Percentiles rank a stretch among this genome's conserved stretches.
phyloP scores from a whole-genome alignment of 768 basidiomycete species.

The Phlebiopsis gigantea region DNA sequence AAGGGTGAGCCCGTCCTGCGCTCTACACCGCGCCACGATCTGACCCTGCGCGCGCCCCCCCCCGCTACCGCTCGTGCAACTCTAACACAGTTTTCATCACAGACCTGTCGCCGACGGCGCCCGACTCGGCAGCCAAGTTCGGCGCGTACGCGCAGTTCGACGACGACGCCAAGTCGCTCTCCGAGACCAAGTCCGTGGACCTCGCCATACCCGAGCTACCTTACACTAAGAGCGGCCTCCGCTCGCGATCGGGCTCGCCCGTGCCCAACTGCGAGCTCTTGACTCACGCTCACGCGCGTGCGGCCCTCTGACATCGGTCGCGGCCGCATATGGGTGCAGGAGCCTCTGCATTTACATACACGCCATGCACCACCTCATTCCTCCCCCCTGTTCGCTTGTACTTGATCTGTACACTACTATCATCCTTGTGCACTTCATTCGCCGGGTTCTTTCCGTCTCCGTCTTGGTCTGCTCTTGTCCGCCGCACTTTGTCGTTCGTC shows the following conservation, averaged over 20 bases:
- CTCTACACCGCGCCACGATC: background rate
- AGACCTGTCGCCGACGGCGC: background rate
- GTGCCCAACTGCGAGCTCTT: conserved; percentile 4
- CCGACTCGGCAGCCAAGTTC: background rate
- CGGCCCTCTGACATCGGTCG: too few species aligned
- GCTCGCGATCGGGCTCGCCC: conserved; percentile 9
- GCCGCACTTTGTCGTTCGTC: too few species aligned
- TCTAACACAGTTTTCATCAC: conserved; percentile 5
- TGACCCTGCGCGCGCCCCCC: conserved; percentile 1
- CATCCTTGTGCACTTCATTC: too few species aligned
- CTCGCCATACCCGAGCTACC: background rate
- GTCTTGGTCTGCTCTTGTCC: too few species aligned
- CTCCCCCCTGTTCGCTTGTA: too few species aligned
- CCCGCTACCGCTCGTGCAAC: conserved; percentile 2
- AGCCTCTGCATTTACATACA: too few species aligned
- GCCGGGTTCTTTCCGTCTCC: too few species aligned
- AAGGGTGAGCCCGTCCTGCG: background rate
- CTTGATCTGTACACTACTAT: too few species aligned
- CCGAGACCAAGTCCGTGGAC: background rate
- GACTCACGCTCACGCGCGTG: background rate
- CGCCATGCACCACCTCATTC: too few species aligned
- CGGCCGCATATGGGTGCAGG: too few species aligned
- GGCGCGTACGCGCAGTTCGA: conserved; percentile 7
- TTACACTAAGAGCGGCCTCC: conserved; percentile 3
- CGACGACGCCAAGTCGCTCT: conserved; percentile 2